Evolutionary conservation across 2,329 filamentous ascomycete genomes (phyloP), one percentile per base, ranked within the genome.

Genomic region (Lasiodiplodia citricola): DNA sequence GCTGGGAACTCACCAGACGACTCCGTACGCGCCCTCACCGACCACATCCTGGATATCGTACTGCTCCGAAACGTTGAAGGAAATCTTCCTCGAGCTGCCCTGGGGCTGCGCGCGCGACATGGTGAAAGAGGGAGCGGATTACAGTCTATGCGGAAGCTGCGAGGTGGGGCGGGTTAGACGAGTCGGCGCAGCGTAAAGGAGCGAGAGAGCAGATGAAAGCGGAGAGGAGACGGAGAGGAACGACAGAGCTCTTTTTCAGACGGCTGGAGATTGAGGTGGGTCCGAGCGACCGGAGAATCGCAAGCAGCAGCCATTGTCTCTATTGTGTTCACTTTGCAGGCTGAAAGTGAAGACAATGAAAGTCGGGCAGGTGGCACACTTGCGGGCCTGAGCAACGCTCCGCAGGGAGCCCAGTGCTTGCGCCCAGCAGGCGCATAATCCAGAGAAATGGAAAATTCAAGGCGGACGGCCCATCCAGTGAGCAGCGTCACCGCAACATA

Each of bases 31-130:
- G 78, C 96, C 96, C 83, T 99, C 96, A 74, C 96, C 96, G 70
- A 99, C 96, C 60, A 99, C 96, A 90, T 99, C 96, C 81, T 98
- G 95, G 74, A 99, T 99, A 79, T 99, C 96, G 80, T 99, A 99
- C 82, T 99, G 96, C 82, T 99, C 96, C 78, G 94, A 97, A 72
- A 99, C 96, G 79, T 99, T 99, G 90, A 99, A 99, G 68, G 94
- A 98, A 81, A 99, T 99, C 88, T 98, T 99, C 80, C 96, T 84
- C 71, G 88, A 90, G 73, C 87, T 79, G 83, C 84, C 75, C 71
- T 77, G 75, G 72, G 79, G 73, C 51, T 77, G 75, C 71, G 77
- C 77, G 69, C 74, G 75, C 71, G 75, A 77, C 78, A 80, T 80
- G 70, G 57, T 76, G 74, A 71, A n/a, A n/a, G 60, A 35, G 1